These are phyloP conservation scores for Noccaea caerulescens DNA, from an alignment of 345 rosid genomes.

Conservation along the genomic window DNA sequence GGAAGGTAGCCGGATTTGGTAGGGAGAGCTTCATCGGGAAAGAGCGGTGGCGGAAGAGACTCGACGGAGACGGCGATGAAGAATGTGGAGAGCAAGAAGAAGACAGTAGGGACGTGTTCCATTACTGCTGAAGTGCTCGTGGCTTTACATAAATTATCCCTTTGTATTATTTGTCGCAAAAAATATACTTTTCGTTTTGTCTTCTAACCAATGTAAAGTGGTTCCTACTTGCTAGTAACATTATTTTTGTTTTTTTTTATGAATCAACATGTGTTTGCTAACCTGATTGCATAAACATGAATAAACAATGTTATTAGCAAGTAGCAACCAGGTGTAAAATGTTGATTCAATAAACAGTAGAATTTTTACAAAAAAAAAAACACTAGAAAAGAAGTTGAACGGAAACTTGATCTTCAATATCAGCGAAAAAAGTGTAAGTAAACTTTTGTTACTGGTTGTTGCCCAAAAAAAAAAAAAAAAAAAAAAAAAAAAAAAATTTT, in stretches of 20 bases:
- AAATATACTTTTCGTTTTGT: constrained; percentile 11
- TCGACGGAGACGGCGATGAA: constrained; percentile 35
- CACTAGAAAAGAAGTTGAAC: no score
- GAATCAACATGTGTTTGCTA: constrained; percentile 4
- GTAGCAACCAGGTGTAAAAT: no score
- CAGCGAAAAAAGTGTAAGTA: no score
- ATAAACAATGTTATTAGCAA: neutral
- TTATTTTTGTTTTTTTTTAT: neutral
- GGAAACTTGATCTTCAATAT: no score
- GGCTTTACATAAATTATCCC: constrained; percentile 21
- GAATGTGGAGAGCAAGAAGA: constrained; percentile 37
- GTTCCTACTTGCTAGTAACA: neutral
- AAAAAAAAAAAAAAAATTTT: no score
- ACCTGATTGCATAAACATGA: neutral
- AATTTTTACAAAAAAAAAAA: no score
- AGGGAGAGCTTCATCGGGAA: constrained; percentile 73
- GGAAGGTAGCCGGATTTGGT: constrained; percentile 84
- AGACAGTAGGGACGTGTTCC: constrained; percentile 12
- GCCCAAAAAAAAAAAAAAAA: no score
- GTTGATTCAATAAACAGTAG: no score
- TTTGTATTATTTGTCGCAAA: constrained; percentile 23
- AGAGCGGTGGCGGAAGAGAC: constrained; percentile 35
- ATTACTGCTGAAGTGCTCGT: constrained; percentile 29
- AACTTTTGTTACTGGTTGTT: no score
- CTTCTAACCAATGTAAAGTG: constrained; percentile 28